Evolutionary conservation across 495 filamentous ascomycete species (phyloP).

Genomic region (Penicillium daleae): DNA sequence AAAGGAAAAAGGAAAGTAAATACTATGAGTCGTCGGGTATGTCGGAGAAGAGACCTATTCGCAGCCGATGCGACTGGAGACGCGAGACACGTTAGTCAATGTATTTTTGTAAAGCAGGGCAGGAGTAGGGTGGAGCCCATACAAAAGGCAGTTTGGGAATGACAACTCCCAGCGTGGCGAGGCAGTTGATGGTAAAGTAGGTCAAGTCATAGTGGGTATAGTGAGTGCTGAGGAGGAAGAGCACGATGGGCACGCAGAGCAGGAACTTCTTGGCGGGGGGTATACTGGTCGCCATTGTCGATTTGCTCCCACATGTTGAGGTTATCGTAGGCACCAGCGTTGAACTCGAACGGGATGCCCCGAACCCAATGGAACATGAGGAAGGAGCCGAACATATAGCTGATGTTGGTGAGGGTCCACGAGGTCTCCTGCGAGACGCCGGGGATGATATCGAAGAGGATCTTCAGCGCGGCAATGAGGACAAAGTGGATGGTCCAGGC

Average conservation of each 20-base stretch:
- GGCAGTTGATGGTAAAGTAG: slow-evolving; percentile 95
- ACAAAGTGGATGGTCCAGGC: slow-evolving; percentile 98
- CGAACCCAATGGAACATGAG: slow-evolving; percentile 99
- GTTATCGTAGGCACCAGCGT: slow-evolving; percentile 98
- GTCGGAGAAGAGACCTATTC: slow-evolving; percentile 53
- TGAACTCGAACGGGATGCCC: slow-evolving; percentile 98
- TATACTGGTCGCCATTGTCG: slow-evolving; percentile 98
- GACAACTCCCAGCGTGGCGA: slow-evolving; percentile 87
- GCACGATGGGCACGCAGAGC: slow-evolving; percentile 86
- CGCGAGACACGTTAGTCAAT: slow-evolving; percentile 27
- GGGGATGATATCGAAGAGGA: slow-evolving; percentile 93
- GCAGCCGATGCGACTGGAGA: slow-evolving; percentile 51
- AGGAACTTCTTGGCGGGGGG: slow-evolving; percentile 97
- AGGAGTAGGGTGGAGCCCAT: slow-evolving; percentile 42
- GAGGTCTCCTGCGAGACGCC: slow-evolving; percentile 95
- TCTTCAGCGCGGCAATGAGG: slow-evolving; percentile 85
- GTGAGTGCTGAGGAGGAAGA: slow-evolving; percentile 96
- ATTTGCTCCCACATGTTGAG: slow-evolving; percentile 99
- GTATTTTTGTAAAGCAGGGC: background rate
- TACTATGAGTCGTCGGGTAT: slow-evolving; percentile 48
- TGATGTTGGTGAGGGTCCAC: slow-evolving; percentile 98
- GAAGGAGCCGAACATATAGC: slow-evolving; percentile 98
- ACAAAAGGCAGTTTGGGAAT: slow-evolving; percentile 96
- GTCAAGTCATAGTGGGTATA: slow-evolving; percentile 97
- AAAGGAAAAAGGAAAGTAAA: slow-evolving; percentile 24